Evolutionary conservation across 208 protist species (phyloP).

Genomic region (Zelonia costaricensis): DNA sequence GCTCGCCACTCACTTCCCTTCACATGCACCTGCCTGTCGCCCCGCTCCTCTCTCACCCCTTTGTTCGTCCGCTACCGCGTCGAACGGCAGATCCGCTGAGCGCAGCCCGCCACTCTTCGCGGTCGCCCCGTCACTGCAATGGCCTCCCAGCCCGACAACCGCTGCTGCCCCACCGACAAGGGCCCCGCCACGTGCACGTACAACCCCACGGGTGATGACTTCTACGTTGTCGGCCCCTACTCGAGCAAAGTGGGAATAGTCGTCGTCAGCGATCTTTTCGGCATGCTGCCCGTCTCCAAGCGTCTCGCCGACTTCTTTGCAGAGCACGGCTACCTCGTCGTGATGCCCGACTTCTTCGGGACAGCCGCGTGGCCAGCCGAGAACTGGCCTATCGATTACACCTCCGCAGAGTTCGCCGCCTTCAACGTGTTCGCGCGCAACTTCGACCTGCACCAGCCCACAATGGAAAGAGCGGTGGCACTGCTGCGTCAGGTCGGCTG

Average conservation of each 20-base stretch:
- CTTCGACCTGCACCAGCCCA: conserved; percentile 22
- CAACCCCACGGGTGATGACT: conserved; percentile 27
- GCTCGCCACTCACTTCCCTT: too few species aligned
- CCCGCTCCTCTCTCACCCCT: too few species aligned
- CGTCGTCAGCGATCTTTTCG: conserved; percentile 60
- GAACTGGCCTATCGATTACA: conserved; percentile 38
- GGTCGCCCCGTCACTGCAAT: conserved; percentile 10
- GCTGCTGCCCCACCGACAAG: conserved; percentile 56
- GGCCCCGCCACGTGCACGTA: conserved; percentile 17
- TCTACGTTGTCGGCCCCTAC: conserved; percentile 46
- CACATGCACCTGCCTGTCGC: too few species aligned
- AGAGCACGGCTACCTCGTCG: conserved; percentile 44
- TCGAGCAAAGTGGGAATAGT: conserved; percentile 46
- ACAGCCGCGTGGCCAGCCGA: conserved; percentile 27
- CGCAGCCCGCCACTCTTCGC: too few species aligned
- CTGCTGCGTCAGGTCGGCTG: conserved; percentile 45
- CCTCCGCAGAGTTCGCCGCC: conserved; percentile 28
- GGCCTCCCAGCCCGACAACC: conserved; percentile 9
- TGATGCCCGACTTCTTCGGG: conserved; percentile 65
- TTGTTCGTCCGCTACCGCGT: too few species aligned
- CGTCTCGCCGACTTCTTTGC: conserved; percentile 46
- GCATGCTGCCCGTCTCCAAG: conserved; percentile 49
- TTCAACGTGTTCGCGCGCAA: conserved; percentile 24
- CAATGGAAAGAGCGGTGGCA: conserved; percentile 29
- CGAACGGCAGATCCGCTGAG: too few species aligned